Base-by-base conservation (phyloP, 805 yeast genomes). In the Candida maris region DNA sequence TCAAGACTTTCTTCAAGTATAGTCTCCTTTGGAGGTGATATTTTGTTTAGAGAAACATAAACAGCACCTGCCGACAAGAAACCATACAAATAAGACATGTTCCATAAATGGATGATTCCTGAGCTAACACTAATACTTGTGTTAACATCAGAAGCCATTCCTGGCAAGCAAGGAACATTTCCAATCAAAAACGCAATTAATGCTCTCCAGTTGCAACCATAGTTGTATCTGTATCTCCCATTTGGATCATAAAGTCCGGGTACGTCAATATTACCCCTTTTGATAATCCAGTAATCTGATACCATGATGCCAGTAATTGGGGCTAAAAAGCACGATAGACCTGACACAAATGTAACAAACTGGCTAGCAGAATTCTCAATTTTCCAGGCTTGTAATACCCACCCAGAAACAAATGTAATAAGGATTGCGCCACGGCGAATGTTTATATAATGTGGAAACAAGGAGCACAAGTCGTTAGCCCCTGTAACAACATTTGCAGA, bases 401-500 rank as follows among this genome's bases (percentile, higher is more conserved):
- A 63, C 1, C 67, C 67, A 34, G 65, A 49, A 8, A 54, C 44
- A 3, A 65, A 50, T 5, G 57, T 53, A 34, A 56, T 46, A 9
- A 57, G 37, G 45, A 60, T 58, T 5, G 62, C 59, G 22, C 84
- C 85, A 49, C 85, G 68, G 52, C 77, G 65, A 37, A 77, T 75
- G 57, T 71, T 78, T 48, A 79, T 56, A 60, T 67, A 78, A 34
- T 71, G 69, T 6, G 85, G 85, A 39, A 75, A 66, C 50, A 77
- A 56, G 1, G 78, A 69, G 6, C 79, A 64, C 44, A 75, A 62
- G 50, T 78, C 85, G 14, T 77, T 76, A 32, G 78, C 78, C 39
- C 75, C 74, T 3, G 79, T 67, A 30, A 78, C 67, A n/a, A 80
- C 74, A 51, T 78, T 78, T 23, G 83, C 82, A 6, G 79, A 64